These are phyloP conservation scores for Coffea canephora DNA, from an alignment of 257 asterid species.

Conservation along the genomic window DNA sequence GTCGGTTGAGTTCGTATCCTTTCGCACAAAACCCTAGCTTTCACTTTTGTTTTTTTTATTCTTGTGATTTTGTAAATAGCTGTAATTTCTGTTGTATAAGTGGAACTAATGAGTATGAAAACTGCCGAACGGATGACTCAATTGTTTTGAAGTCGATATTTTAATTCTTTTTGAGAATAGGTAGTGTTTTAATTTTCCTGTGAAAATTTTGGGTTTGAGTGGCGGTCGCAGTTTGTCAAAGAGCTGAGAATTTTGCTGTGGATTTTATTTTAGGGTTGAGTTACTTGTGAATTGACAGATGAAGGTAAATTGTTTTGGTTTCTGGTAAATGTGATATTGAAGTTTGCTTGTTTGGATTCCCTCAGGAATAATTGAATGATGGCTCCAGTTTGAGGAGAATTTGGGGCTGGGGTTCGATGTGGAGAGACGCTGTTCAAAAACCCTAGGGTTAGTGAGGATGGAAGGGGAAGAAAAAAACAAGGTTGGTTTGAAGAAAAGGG, in stretches of 20 bases:
- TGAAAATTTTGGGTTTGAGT: constrained; percentile 1
- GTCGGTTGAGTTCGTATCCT: not conserved
- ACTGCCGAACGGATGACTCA: not conserved
- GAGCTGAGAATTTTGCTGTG: not conserved
- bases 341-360: constrained; percentile 9
- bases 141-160: not conserved
- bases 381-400: constrained; percentile 24
- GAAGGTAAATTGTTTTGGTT: not conserved
- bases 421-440: constrained; percentile 40
- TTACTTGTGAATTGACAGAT: not conserved
- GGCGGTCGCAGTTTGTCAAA: not conserved
- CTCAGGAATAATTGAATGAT: constrained; percentile 7
- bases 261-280: not conserved
- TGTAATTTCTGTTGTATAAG: not conserved
- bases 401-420: constrained; percentile 55
- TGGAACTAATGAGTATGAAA: not conserved
- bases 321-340: not conserved
- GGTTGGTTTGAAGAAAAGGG: constrained; percentile 52
- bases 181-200: not conserved
- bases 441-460: constrained; percentile 54
- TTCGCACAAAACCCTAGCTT: constrained; percentile 17
- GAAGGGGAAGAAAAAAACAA: constrained; percentile 52
- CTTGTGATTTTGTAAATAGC: not conserved
- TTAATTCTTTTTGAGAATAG: not conserved
- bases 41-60: not conserved